phyloP scores from a whole-genome alignment of 176 grass and related monocot species.

The Ananas comosus region DNA sequence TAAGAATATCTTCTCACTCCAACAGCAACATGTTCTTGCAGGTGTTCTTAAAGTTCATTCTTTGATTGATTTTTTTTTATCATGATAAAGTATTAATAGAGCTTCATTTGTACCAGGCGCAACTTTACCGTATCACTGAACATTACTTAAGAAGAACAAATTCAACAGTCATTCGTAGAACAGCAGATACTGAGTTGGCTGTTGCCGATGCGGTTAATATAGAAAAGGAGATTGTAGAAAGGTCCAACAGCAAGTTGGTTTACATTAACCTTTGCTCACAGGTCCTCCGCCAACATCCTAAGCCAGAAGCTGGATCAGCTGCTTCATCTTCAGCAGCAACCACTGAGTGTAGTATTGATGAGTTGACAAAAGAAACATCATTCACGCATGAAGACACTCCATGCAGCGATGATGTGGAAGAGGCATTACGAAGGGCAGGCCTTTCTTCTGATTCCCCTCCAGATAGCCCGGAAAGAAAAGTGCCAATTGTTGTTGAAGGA shows the following conservation, averaged over 20 bases:
- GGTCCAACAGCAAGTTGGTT: conserved; percentile 76
- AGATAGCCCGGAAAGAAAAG: conserved; percentile 48
- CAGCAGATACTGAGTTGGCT: conserved; percentile 92
- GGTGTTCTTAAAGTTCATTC: neutral
- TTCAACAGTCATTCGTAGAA: conserved; percentile 46
- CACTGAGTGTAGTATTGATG: conserved; percentile 22
- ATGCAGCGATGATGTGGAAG: conserved; percentile 41
- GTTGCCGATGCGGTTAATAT: conserved; percentile 90
- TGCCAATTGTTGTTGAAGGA: conserved; percentile 22
- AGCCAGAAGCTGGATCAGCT: conserved; percentile 29
- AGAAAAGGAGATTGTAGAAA: conserved; percentile 68
- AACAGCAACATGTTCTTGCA: neutral
- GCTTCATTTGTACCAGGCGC: conserved; percentile 53
- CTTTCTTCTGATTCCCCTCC: conserved; percentile 84
- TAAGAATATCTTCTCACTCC: neutral
- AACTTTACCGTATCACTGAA: conserved; percentile 67
- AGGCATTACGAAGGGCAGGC: conserved; percentile 60
- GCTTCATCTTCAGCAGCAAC: conserved; percentile 24
- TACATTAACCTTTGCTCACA: conserved; percentile 88
- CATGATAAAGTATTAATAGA: conserved; percentile 14
- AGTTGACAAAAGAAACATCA: conserved; percentile 8
- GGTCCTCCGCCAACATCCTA: conserved; percentile 43
- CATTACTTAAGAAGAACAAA: conserved; percentile 83
- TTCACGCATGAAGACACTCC: conserved; percentile 12
- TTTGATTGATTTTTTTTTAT: conserved; percentile 2